phyloP scores from a whole-genome alignment of 2,329 filamentous ascomycete species.

The Polychaeton citri region DNA sequence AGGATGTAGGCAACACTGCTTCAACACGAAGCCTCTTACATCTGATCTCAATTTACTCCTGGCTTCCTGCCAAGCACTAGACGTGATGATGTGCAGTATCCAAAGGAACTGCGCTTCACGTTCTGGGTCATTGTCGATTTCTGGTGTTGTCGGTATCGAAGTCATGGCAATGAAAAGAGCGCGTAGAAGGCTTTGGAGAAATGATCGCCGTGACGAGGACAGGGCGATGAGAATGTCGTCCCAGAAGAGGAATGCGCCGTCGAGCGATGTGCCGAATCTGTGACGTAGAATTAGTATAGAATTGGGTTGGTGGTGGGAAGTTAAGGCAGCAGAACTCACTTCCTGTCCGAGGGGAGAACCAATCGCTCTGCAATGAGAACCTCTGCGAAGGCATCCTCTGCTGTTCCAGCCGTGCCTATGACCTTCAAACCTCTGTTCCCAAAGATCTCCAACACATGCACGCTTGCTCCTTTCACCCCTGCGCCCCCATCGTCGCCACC shows the following conservation, averaged over 20 bases:
- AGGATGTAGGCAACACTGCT: conserved; percentile 24
- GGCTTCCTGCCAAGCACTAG: conserved; percentile 5
- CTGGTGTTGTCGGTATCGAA: conserved; percentile 11
- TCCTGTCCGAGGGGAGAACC: conserved; percentile 23
- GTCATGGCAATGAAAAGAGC: conserved; percentile 25
- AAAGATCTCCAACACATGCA: conserved; percentile 6
- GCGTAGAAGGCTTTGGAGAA: conserved; percentile 26
- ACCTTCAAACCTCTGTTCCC: conserved; percentile 3
- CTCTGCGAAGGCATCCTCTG: conserved; percentile 7
- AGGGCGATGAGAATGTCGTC: conserved; percentile 25
- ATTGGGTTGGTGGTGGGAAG: too few species aligned
- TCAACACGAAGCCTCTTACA: conserved; percentile 10
- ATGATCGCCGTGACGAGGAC: conserved; percentile 17
- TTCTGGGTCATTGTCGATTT: conserved; percentile 7
- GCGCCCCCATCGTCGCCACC: conserved; percentile 3
- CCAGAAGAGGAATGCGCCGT: conserved; percentile 34
- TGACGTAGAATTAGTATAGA: too few species aligned
- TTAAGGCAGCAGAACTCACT: too few species aligned
- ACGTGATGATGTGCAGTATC: conserved; percentile 37
- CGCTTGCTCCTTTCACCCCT: conserved; percentile 2
- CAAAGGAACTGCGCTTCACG: conserved; percentile 35
- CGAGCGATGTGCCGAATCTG: conserved; percentile 22
- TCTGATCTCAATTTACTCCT: conserved; percentile 2
- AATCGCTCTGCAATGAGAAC: conserved; percentile 23
- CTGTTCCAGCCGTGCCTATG: neutral